These are phyloP conservation scores for Balamuthia mandrillaris DNA, from an alignment of 208 protist species.

Conservation along the genomic window DNA sequence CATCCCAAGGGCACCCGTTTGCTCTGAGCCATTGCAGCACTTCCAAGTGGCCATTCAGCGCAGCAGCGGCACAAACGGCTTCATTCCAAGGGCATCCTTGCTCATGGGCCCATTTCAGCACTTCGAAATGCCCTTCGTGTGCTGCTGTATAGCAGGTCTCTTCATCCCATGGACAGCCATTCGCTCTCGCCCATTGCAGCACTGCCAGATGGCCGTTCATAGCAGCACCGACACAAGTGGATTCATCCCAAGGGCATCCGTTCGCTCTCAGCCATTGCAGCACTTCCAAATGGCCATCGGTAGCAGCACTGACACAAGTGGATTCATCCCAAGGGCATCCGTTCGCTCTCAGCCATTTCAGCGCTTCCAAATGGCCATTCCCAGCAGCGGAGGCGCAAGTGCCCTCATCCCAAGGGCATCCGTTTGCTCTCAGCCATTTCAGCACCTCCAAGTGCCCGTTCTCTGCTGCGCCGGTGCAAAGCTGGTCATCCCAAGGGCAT, in stretches of 20 bases:
- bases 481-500: background rate
- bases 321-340: background rate
- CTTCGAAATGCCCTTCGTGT: too few relatives aligned
- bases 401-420: background rate
- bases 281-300: background rate
- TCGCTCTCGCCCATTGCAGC: background rate
- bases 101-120: too few relatives aligned
- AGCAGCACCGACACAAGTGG: too few relatives aligned
- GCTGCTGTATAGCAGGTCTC: background rate
- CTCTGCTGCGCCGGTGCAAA: background rate
- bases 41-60: too few relatives aligned
- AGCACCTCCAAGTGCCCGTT: background rate
- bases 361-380: background rate
- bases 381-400: background rate
- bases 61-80: too few relatives aligned
- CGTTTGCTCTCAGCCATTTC: background rate
- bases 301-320: background rate
- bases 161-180: background rate
- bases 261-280: background rate
- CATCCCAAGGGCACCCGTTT: too few relatives aligned
- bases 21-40: too few relatives aligned
- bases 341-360: background rate
- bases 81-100: too few relatives aligned
- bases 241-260: too few relatives aligned
- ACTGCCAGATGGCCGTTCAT: background rate